Conservation (phyloP, 106 monocot genomes). For the Xerophyta viscosa region DNA sequence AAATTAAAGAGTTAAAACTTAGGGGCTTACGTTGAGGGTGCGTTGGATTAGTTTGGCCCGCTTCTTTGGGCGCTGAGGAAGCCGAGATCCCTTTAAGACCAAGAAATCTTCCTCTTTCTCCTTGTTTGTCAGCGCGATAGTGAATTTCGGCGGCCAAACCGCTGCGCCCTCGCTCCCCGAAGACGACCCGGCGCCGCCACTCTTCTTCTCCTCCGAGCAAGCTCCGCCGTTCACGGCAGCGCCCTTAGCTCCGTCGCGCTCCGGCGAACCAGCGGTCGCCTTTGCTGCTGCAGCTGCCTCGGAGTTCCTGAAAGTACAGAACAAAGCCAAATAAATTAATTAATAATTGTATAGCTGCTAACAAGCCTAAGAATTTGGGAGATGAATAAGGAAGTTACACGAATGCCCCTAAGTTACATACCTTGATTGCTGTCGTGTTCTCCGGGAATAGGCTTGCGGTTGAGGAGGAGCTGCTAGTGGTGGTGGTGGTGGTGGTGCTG, state of each 20-base stretch:
- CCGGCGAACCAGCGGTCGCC: constrained; percentile 8
- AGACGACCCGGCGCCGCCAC: constrained; percentile 19
- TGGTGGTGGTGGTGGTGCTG: neutral
- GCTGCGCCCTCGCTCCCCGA: constrained; percentile 37
- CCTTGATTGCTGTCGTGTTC: constrained; percentile 9
- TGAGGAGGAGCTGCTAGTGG: too few relatives aligned
- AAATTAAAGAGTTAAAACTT: too few relatives aligned
- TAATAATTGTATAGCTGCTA: too few relatives aligned
- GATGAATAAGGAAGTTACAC: neutral
- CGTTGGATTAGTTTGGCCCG: constrained; percentile 62
- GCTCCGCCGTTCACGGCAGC: neutral
- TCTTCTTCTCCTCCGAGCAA: constrained; percentile 16
- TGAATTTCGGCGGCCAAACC: constrained; percentile 63
- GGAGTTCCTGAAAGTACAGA: constrained; percentile 15
- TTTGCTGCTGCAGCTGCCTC: constrained; percentile 17
- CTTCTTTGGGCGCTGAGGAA: constrained; percentile 80
- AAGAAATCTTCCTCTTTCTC: constrained; percentile 91
- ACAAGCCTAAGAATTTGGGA: too few relatives aligned
- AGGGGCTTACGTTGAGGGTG: constrained; percentile 50
- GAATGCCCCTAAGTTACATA: neutral
- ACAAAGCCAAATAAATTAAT: neutral
- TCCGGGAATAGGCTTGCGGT: neutral
- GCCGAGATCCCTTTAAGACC: constrained; percentile 68
- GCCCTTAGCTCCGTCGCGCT: constrained; percentile 1
- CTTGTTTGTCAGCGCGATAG: constrained; percentile 43